These are phyloP conservation scores for Aspergillus neoniger DNA, from an alignment of 2,329 filamentous ascomycete genomes.

Conservation along the genomic window DNA sequence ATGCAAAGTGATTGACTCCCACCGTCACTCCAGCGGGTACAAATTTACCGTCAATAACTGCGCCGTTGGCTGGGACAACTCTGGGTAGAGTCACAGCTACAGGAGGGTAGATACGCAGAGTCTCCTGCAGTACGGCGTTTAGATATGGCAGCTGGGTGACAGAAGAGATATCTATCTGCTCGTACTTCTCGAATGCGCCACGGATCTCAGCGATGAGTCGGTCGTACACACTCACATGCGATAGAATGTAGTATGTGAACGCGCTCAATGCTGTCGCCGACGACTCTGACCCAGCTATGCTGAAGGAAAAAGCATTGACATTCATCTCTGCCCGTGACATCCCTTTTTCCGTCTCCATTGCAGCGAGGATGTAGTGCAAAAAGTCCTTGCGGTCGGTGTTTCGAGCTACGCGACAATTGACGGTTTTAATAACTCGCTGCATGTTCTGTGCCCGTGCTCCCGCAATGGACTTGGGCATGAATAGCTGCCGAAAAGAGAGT, in stretches of 20 bases:
- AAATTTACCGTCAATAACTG: background rate
- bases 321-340: background rate
- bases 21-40: background rate
- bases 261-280: constrained; percentile 14
- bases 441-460: constrained; percentile 7
- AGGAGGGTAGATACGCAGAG: constrained; percentile 31
- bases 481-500: background rate
- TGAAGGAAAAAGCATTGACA: background rate
- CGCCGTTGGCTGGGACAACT: constrained; percentile 24
- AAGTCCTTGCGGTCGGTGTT: constrained; percentile 9
- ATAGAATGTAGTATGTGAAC: constrained; percentile 28
- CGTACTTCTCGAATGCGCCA: background rate
- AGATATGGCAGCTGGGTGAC: constrained; percentile 26
- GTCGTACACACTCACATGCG: constrained; percentile 20
- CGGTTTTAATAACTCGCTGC: background rate
- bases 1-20: constrained; percentile 11
- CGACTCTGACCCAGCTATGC: constrained; percentile 1
- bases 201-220: constrained; percentile 31
- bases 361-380: constrained; percentile 1
- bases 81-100: constrained; percentile 35
- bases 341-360: background rate
- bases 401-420: background rate
- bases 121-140: constrained; percentile 30
- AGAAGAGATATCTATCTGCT: constrained; percentile 21
- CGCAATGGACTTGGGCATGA: constrained; percentile 1